A percentile compares a stretch with the other conserved stretches of the same genome.
Evolutionary conservation across 2,329 filamentous ascomycete genomes (phyloP).

Genomic region (Mollisia scopiformis): DNA sequence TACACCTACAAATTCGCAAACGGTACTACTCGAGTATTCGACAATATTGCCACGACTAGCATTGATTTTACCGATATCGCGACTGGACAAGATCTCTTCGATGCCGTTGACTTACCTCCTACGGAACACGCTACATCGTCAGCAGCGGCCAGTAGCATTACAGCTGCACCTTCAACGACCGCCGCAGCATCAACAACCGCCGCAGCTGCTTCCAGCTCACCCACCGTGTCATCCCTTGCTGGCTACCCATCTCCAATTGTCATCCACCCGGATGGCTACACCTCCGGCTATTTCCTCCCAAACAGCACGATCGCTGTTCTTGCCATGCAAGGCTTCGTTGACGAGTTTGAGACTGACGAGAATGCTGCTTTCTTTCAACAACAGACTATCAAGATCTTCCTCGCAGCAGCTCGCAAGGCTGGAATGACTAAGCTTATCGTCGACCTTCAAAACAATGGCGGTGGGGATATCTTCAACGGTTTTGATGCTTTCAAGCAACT

Average conservation of each 20-base stretch:
- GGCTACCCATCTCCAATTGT: slow-evolving; percentile 22
- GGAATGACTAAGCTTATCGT: slow-evolving; percentile 64
- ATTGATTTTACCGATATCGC: slow-evolving; percentile 24
- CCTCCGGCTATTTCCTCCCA: slow-evolving; percentile 27
- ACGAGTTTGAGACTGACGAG: slow-evolving; percentile 21
- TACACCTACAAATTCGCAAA: slow-evolving; percentile 41
- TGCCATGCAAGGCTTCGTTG: slow-evolving; percentile 20
- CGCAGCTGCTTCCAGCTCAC: neutral
- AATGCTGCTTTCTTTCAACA: neutral
- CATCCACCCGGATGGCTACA: slow-evolving; percentile 13
- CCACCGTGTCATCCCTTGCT: slow-evolving; percentile 1
- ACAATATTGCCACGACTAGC: slow-evolving; percentile 34
- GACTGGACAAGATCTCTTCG: slow-evolving; percentile 20
- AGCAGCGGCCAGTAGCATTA: neutral
- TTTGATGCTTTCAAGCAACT: slow-evolving; percentile 59
- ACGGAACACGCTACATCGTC: neutral
- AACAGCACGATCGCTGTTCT: slow-evolving; percentile 25
- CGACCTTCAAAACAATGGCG: slow-evolving; percentile 60
- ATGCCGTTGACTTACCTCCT: slow-evolving; percentile 13
- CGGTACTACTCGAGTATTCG: slow-evolving; percentile 34
- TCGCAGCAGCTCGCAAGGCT: slow-evolving; percentile 47
- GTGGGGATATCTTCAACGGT: slow-evolving; percentile 59
- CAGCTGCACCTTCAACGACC: neutral
- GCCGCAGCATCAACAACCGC: neutral
- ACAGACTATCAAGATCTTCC: slow-evolving; percentile 36